phyloP scores from a whole-genome alignment of 257 asterid species.

The Solanum bulbocastanum region DNA sequence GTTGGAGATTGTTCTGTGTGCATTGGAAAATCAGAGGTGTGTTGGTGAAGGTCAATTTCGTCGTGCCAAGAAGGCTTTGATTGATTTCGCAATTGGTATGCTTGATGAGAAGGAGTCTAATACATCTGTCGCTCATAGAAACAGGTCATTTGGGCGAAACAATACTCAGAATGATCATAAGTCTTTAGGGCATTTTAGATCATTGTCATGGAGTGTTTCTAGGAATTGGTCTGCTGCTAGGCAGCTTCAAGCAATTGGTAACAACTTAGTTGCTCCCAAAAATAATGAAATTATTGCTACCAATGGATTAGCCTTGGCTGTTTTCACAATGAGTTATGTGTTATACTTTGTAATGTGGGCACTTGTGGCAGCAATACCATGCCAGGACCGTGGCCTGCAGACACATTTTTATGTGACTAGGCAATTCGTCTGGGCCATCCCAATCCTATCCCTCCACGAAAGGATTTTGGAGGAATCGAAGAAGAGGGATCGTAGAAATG shows the following conservation, averaged over 20 bases:
- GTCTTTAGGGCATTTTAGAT: constrained; percentile 52
- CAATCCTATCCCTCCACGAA: constrained; percentile 64
- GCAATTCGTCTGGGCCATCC: constrained; percentile 59
- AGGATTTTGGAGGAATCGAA: constrained; percentile 71
- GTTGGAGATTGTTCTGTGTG: constrained; percentile 66
- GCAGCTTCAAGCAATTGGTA: constrained; percentile 81
- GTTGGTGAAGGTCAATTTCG: constrained; percentile 89
- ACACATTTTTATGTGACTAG: constrained; percentile 42
- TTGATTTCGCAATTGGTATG: constrained; percentile 72
- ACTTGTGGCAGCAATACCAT: constrained; percentile 93
- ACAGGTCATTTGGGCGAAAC: constrained; percentile 71
- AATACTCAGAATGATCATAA: constrained; percentile 28
- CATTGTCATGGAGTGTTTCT: constrained; percentile 94
- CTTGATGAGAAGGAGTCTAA: constrained; percentile 62
- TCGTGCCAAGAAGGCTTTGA: constrained; percentile 69
- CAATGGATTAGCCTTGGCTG: constrained; percentile 51
- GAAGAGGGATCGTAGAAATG: constrained; percentile 60
- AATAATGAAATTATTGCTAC: constrained; percentile 52
- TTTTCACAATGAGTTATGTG: constrained; percentile 77
- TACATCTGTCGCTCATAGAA: constrained; percentile 43
- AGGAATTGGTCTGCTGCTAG: constrained; percentile 90
- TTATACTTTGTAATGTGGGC: constrained; percentile 80
- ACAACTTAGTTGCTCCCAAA: constrained; percentile 48
- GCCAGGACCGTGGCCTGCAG: constrained; percentile 93
- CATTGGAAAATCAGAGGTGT: constrained; percentile 57